phyloP scores from a whole-genome alignment of 176 grass and related monocot genomes.

The Secale cereale region DNA sequence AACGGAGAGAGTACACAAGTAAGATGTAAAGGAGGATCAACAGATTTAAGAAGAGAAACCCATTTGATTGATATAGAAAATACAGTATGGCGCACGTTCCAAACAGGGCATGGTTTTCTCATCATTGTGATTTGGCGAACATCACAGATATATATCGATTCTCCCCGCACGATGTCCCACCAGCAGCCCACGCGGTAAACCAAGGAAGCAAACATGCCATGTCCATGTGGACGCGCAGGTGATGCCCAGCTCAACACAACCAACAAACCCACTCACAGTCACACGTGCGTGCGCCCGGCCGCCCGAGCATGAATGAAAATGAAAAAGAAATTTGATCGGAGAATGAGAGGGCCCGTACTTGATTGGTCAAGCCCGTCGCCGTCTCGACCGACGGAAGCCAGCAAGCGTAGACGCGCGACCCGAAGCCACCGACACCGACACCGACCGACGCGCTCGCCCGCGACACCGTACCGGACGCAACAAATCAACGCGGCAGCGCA shows the following conservation, averaged over 20 bases:
- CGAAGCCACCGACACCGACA: slow-evolving; percentile 8
- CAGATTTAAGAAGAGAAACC: no score
- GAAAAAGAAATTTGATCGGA: no score
- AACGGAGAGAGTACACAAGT: no score
- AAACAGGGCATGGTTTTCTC: background rate
- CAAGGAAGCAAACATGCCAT: no score
- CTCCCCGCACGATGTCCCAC: no score
- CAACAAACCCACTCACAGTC: background rate
- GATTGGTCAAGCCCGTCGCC: background rate
- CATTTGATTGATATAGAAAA: no score
- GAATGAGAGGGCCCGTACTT: background rate
- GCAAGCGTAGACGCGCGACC: background rate
- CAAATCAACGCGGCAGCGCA: background rate
- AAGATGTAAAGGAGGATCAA: no score
- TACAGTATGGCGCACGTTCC: background rate
- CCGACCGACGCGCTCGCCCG: background rate
- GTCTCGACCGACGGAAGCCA: background rate
- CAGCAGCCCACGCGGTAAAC: no score
- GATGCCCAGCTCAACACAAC: background rate
- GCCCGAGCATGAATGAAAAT: no score
- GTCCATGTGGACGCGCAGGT: background rate
- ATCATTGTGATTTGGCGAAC: background rate
- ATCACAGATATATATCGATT: no score
- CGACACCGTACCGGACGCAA: background rate
- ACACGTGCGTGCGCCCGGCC: background rate